Conservation (phyloP, 2,329 filamentous ascomycete species). For the Epichloe scottii region DNA sequence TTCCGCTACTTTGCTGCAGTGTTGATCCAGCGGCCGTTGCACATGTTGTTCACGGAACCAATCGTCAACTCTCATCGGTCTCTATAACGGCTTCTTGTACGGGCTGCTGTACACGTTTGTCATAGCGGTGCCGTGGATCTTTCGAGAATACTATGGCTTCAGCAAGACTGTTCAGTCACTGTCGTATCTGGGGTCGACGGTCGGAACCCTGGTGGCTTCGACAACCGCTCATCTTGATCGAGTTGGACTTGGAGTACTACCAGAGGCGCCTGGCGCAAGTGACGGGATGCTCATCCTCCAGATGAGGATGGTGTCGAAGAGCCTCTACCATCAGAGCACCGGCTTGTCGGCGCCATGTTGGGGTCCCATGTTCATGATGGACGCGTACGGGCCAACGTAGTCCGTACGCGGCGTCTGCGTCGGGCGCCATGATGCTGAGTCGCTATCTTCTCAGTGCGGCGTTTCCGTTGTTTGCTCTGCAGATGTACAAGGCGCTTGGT, state of each 20-base stretch:
- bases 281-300: conserved; percentile 24
- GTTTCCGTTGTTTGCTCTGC: conserved; percentile 31
- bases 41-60: too few species aligned
- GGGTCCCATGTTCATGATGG: conserved; percentile 23
- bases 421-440: conserved; percentile 15
- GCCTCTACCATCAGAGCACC: conserved; percentile 49
- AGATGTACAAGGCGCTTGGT: conserved; percentile 27
- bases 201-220: too few species aligned
- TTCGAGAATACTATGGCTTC: too few species aligned
- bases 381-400: conserved; percentile 16
- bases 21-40: too few species aligned
- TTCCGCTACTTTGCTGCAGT: conserved; percentile 22
- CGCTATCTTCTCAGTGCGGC: conserved; percentile 45
- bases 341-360: conserved; percentile 48
- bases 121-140: too few species aligned
- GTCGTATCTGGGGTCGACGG: too few species aligned
- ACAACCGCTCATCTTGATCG: too few species aligned
- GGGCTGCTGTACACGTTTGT: too few species aligned
- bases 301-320: conserved; percentile 29
- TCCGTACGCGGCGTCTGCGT: conserved; percentile 17
- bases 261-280: conserved; percentile 12
- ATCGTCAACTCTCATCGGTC: too few species aligned
- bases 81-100: too few species aligned
- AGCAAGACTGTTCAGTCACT: too few species aligned
- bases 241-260: too few species aligned